Evolutionary conservation across 2,329 filamentous ascomycete species (phyloP), one percentile per base, ranked within the genome.

Genomic region (Monosporascus cannonballus): DNA sequence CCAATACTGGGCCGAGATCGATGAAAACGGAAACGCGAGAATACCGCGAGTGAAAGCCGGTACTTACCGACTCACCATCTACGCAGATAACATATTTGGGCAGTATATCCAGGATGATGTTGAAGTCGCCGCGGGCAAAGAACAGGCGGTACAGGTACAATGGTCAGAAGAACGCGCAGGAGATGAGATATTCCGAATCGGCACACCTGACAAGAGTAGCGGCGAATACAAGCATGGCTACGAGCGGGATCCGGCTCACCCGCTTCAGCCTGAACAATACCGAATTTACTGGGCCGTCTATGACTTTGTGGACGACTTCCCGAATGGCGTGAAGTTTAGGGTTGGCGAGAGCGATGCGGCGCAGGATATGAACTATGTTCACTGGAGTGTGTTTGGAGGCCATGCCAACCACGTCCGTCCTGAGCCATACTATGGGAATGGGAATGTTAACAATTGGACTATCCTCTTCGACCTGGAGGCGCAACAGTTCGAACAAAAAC

Each of bases 381-480:
- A 86, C 62, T 86, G 83, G 84, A 79, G 76, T 52, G 80, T 83
- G 8, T 85, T 83, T 59, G 81, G 82, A 1, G 78, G 79, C 6
- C 69, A 77, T 27, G 78, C 71, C 1, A 78, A 83, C 64, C 74
- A 65, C 15, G 50, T 71, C 3, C 71, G 78, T 1, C 65, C 71
- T 1, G 67, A 73, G 45, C 65, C 72, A 5, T 74, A 76, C 48
- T 67, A 70, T 18, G 57, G 56, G 20, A 73, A 73, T 56, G 66
- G 68, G 22, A 67, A 75, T 49, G 73, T 82, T 25, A 82, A 81
- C 63, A 82, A 84, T 64, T 84, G 80, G 81, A 84, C 77, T 0
- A 69, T 85, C 27, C 60, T 73, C 0, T 85, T 83, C 54, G 72
- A 79, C 51, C 60, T 80, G 48, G 65, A 68, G 5, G 62, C 70